Evolutionary conservation across 257 asterid species (phyloP).

Genomic region (Nicotiana paniculata): DNA sequence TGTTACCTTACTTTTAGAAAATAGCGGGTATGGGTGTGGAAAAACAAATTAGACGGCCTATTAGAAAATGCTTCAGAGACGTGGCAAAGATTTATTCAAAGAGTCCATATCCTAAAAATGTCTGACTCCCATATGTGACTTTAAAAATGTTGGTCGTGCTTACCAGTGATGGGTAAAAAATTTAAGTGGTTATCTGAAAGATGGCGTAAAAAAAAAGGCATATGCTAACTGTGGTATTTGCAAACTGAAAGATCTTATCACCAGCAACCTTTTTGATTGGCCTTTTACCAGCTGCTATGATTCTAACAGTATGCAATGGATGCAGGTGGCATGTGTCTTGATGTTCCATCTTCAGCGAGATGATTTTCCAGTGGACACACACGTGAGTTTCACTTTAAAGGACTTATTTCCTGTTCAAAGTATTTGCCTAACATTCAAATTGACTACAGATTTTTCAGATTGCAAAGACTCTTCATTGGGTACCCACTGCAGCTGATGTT

Average conservation of each 20-base stretch:
- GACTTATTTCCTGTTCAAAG: neutral
- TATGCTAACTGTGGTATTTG: neutral
- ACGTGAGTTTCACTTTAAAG: conserved; percentile 38
- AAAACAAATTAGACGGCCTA: neutral
- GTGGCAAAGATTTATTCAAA: neutral
- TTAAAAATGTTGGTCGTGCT: neutral
- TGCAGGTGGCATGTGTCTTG: conserved; percentile 86
- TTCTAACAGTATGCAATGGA: conserved; percentile 16
- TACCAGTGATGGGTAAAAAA: neutral
- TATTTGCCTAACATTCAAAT: neutral
- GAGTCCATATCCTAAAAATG: neutral
- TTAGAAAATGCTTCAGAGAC: neutral
- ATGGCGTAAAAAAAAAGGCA: neutral
- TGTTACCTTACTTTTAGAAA: neutral
- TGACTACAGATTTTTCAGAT: conserved; percentile 65
- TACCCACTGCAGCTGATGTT: conserved; percentile 48
- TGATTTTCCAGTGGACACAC: conserved; percentile 87
- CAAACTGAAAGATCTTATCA: neutral
- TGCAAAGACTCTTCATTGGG: conserved; percentile 72
- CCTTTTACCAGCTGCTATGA: neutral
- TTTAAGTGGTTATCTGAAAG: neutral
- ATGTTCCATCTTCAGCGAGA: conserved; percentile 80
- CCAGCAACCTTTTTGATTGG: neutral
- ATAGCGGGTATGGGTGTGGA: neutral
- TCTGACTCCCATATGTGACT: neutral